phyloP scores from a whole-genome alignment of 441 rosid species.

The Theobroma grandiflorum region DNA sequence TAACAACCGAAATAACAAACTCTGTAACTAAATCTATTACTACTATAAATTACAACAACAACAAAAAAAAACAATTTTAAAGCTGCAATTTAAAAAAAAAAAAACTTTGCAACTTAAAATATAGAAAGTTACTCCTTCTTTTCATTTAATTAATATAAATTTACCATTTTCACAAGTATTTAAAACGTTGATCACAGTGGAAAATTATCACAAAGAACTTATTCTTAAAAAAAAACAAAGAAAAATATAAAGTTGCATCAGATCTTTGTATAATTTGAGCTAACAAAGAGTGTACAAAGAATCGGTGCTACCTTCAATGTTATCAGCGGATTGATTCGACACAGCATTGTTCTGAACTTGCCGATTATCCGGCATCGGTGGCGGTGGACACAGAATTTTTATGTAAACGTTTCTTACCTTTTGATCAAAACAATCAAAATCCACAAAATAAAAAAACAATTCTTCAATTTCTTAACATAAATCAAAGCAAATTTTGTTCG shows the following conservation, averaged over 20 bases:
- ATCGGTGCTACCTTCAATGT: conserved; percentile 55
- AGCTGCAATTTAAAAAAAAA: background rate
- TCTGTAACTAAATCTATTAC: background rate
- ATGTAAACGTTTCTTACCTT: conserved; percentile 14
- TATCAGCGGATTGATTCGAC: conserved; percentile 63
- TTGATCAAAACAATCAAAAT: conserved; percentile 29
- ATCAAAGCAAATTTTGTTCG: conserved; percentile 24
- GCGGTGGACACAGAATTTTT: conserved; percentile 27
- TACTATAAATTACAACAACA: background rate
- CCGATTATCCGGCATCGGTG: conserved; percentile 70
- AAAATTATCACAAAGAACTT: background rate
- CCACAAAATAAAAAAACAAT: conserved; percentile 16
- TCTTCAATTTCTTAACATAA: background rate
- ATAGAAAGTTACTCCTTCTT: background rate
- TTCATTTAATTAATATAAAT: background rate
- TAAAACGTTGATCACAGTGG: background rate
- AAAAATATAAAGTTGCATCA: background rate
- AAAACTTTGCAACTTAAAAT: background rate
- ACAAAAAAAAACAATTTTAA: background rate
- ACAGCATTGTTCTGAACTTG: conserved; percentile 60
- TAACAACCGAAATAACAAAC: conserved; percentile 12
- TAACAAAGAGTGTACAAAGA: background rate
- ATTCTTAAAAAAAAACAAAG: background rate
- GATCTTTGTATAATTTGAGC: conserved; percentile 10
- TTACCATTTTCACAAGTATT: background rate